A percentile compares a stretch with the other conserved stretches of the same genome.
Evolutionary conservation across 2,329 filamentous ascomycete genomes (phyloP).

Genomic region (Fusarium avenaceum): DNA sequence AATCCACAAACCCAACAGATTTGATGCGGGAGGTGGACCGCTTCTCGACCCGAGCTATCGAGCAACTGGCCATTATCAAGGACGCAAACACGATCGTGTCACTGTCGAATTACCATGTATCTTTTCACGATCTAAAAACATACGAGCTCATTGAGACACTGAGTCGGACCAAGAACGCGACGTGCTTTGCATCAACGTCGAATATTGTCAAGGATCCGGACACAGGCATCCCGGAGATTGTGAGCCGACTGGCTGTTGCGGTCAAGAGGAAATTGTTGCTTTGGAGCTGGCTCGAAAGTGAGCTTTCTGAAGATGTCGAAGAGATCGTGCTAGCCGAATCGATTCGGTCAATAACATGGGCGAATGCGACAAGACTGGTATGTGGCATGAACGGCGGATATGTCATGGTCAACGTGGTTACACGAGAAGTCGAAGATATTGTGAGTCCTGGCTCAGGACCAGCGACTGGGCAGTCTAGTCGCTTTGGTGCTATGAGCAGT

Average conservation of each 20-base stretch:
- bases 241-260: conserved; percentile 90
- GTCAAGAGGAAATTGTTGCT: conserved; percentile 90
- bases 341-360: conserved; percentile 92
- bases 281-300: conserved; percentile 97
- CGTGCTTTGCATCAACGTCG: conserved; percentile 91
- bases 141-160: conserved; percentile 86
- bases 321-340: conserved; percentile 86
- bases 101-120: conserved; percentile 89
- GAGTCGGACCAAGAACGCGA: conserved; percentile 86
- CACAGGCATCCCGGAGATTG: conserved; percentile 91
- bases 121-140: conserved; percentile 87
- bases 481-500: conserved; percentile 86
- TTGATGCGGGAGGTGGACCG: conserved; percentile 92
- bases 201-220: conserved; percentile 92
- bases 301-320: conserved; percentile 78
- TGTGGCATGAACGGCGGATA: conserved; percentile 94
- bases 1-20: conserved; percentile 74
- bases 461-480: conserved; percentile 72
- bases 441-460: conserved; percentile 80
- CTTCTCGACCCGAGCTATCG: conserved; percentile 90
- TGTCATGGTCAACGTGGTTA: conserved; percentile 86
- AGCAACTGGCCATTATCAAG: conserved; percentile 95
- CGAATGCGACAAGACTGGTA: conserved; percentile 85
- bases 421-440: conserved; percentile 80
- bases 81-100: conserved; percentile 93